Conservation (phyloP, 345 rosid genomes). For the Melastoma malabathricum region DNA sequence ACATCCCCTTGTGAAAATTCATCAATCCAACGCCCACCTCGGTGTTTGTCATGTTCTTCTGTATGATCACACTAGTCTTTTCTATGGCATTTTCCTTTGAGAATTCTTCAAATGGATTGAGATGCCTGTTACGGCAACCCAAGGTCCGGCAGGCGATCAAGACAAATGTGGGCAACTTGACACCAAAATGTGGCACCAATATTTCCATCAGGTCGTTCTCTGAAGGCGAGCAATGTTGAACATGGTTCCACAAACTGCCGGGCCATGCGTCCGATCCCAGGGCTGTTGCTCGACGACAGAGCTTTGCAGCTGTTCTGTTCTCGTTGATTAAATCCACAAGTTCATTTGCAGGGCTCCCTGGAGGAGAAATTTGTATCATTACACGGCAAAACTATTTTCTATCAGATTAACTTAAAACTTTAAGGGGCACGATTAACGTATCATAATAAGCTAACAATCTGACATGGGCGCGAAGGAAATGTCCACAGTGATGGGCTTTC, state of each 20-base stretch:
- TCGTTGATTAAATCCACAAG: conserved; percentile 61
- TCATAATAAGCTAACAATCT: too few relatives aligned
- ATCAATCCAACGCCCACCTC: conserved; percentile 71
- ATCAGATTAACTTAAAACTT: too few relatives aligned
- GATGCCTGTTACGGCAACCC: conserved; percentile 58
- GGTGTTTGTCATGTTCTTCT: conserved; percentile 53
- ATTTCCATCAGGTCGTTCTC: conserved; percentile 66
- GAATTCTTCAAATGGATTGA: conserved; percentile 42
- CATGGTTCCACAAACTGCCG: conserved; percentile 65
- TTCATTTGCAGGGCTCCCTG: conserved; percentile 76
- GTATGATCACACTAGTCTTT: conserved; percentile 20
- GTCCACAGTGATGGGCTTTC: too few relatives aligned
- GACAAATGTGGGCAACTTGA: conserved; percentile 65
- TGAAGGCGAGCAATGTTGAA: conserved; percentile 45
- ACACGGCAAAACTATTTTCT: too few relatives aligned
- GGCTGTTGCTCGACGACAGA: too few relatives aligned
- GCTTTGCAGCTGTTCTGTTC: conserved; percentile 60
- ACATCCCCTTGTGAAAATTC: conserved; percentile 43
- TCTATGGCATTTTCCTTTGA: conserved; percentile 49
- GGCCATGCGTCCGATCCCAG: conserved; percentile 92
- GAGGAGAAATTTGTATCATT: not conserved
- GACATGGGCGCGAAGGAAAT: too few relatives aligned
- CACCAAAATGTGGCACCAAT: conserved; percentile 77
- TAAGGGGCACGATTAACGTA: too few relatives aligned
- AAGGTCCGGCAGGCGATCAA: conserved; percentile 58